Evolutionary conservation across 2,329 filamentous ascomycete genomes (phyloP).

Genomic region (Akanthomyces muscarius): DNA sequence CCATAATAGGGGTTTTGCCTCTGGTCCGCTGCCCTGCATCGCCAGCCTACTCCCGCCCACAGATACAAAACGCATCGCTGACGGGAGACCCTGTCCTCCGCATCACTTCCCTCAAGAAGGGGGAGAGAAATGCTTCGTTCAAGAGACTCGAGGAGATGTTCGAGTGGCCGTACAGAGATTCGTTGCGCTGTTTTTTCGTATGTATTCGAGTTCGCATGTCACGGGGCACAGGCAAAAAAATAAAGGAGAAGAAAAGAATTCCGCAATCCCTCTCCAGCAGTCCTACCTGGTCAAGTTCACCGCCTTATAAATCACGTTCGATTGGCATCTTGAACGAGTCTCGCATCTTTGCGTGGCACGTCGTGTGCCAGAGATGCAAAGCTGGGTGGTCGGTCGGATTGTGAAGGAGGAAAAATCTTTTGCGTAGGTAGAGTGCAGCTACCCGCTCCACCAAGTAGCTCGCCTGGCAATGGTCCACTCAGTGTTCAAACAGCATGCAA

Average conservation of each 20-base stretch:
- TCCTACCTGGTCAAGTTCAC: background rate
- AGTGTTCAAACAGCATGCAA: background rate
- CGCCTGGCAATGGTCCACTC: background rate
- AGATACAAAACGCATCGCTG: slow-evolving; percentile 34
- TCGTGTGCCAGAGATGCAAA: background rate
- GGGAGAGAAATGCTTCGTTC: background rate
- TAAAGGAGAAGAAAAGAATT: background rate
- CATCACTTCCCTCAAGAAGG: background rate
- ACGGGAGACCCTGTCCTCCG: slow-evolving; percentile 30
- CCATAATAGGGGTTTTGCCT: slow-evolving; percentile 13
- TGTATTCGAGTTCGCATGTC: background rate
- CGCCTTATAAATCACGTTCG: background rate
- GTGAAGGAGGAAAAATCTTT: background rate
- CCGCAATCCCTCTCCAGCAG: background rate
- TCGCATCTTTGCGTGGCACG: background rate
- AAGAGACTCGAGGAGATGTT: slow-evolving; percentile 14
- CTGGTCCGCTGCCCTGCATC: slow-evolving; percentile 16
- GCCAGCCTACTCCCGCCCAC: slow-evolving; percentile 35
- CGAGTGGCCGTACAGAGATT: slow-evolving; percentile 19
- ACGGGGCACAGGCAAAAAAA: background rate
- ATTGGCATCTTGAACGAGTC: slow-evolving; percentile 1
- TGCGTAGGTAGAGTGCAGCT: background rate
- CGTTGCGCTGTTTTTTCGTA: slow-evolving; percentile 10
- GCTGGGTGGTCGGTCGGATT: background rate
- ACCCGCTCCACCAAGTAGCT: slow-evolving; percentile 8